Base-by-base conservation (phyloP, 139 green algal genomes). In the Edaphochlamys debaryana region DNA sequence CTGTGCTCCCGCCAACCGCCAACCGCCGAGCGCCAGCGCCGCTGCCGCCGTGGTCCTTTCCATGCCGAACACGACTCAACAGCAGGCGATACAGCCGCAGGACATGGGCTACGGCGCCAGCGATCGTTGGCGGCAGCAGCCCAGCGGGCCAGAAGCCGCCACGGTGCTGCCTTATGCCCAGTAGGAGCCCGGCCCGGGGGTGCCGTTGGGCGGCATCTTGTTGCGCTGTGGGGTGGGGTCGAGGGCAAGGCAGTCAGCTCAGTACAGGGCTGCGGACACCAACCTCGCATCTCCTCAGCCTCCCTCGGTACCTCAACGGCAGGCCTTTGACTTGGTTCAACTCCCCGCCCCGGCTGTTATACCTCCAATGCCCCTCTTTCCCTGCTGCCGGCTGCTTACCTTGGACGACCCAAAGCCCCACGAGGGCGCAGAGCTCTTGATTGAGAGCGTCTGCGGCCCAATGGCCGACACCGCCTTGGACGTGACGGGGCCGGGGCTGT, bases 391-490 rank as follows among this genome's bases (percentile, higher is more conserved):
- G 19, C 30, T 17, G n/a, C 79, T 79, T n/a, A 88, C 86, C 88
- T 89, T 91, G 27, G 72, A 79, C 3, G 89, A 92, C 1, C 92
- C 92, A 79, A 95, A 95, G 64, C 89, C 90, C 84, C 86, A 95
- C 42, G 66, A 87, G 41, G 92, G 92, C 34, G 84, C 88, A 30
- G 84, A 90, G 34, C 78, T 68, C 81, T 92, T 93, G 40, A 86
- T 67, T 5, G 89, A 93, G 58, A 92, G 66, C 67, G 56, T 79
- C 71, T 95, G 92, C 1, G 23, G 30, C 4, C 92, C 92, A 27
- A 92, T 85, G 50, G 69, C 77, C 48, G 81, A 80, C 38, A 88
- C 71, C 1, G 63, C 73, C 34, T 87, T 60, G 32, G 73, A 87
- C 22, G 85, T 93, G 34, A 82, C 79, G 48, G 92, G 92, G 3